These are phyloP conservation scores for Colletotrichum lini DNA, from an alignment of 2,329 filamentous ascomycete species.

Conservation along the genomic window DNA sequence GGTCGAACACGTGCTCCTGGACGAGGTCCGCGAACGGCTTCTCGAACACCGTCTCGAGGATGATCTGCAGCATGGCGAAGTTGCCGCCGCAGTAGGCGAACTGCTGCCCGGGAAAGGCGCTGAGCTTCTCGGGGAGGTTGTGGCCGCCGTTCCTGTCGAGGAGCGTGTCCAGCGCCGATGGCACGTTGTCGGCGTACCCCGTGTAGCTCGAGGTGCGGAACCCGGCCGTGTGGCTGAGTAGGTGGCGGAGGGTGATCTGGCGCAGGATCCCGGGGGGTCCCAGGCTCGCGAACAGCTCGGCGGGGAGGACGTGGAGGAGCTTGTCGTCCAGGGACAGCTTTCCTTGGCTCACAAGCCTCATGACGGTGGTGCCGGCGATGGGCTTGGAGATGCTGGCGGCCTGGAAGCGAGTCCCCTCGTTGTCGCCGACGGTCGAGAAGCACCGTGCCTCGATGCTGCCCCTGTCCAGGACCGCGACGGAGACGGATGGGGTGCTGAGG, in stretches of 20 bases:
- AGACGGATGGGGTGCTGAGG: slow-evolving; percentile 21
- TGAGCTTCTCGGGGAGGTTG: slow-evolving; percentile 12
- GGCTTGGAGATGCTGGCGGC: slow-evolving; percentile 34
- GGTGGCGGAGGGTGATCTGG: slow-evolving; percentile 19
- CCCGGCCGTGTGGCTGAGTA: slow-evolving; percentile 21
- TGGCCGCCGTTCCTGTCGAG: slow-evolving; percentile 34
- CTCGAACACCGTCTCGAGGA: slow-evolving; percentile 17
- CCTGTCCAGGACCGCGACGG: slow-evolving; percentile 25
- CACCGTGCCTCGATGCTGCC: slow-evolving; percentile 22
- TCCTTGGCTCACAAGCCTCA: slow-evolving; percentile 22
- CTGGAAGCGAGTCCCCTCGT: slow-evolving; percentile 24
- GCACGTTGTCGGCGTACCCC: slow-evolving; percentile 18
- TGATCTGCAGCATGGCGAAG: slow-evolving; percentile 31
- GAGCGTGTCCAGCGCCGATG: slow-evolving; percentile 33
- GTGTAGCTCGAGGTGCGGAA: slow-evolving; percentile 16
- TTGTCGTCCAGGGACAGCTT: slow-evolving; percentile 25
- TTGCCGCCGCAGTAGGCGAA: slow-evolving; percentile 26
- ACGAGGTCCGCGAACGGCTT: slow-evolving; percentile 19
- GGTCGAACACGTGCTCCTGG: slow-evolving; percentile 14
- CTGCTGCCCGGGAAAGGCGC: slow-evolving; percentile 11
- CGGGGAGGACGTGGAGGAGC: slow-evolving; percentile 13
- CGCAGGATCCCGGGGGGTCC: neutral
- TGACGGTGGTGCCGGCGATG: slow-evolving; percentile 21
- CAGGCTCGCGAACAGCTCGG: slow-evolving; percentile 16
- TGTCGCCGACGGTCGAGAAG: slow-evolving; percentile 22